These are phyloP conservation scores for Chalciporus piperatus DNA, from an alignment of 768 basidiomycete species.

Conservation along the genomic window DNA sequence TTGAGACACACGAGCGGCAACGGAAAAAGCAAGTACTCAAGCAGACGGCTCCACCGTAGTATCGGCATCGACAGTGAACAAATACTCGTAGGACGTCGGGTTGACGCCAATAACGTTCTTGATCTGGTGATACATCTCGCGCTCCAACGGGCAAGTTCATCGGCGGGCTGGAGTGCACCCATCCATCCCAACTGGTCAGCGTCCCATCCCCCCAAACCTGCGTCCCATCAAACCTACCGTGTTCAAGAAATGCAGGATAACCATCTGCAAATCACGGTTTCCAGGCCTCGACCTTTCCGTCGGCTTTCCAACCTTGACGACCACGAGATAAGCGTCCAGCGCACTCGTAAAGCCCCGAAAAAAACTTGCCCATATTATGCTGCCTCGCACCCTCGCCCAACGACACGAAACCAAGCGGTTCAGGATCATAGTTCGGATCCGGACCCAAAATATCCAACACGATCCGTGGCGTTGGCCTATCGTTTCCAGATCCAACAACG, in stretches of 20 bases:
- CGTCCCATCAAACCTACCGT: slow-evolving; percentile 55
- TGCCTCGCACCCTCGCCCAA: slow-evolving; percentile 89
- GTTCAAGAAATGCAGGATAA: slow-evolving; percentile 96
- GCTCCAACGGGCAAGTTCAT: slow-evolving; percentile 96
- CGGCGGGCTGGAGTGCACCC: slow-evolving; percentile 87
- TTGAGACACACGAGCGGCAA: too few relatives aligned
- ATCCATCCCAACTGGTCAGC: slow-evolving; percentile 1
- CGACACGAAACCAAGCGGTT: slow-evolving; percentile 86
- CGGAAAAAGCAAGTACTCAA: too few relatives aligned
- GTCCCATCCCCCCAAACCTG: too few relatives aligned
- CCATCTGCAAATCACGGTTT: slow-evolving; percentile 90
- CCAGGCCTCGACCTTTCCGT: too few relatives aligned
- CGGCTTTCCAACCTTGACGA: too few relatives aligned
- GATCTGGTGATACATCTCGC: slow-evolving; percentile 99
- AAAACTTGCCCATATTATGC: too few relatives aligned
- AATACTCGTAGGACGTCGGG: too few relatives aligned
- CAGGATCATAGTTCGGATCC: slow-evolving; percentile 90
- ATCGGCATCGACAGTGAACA: too few relatives aligned
- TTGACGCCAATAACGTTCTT: too few relatives aligned
- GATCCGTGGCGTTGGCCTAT: too few relatives aligned
- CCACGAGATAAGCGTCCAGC: slow-evolving; percentile 89
- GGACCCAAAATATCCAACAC: slow-evolving; percentile 94
- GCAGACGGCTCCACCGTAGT: too few relatives aligned
- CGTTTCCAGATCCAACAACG: slow-evolving; percentile 94
- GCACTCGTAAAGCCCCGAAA: too few relatives aligned